phyloP scores from a whole-genome alignment of 148 eudicot genomes.

The Camellia lanceoleosa region DNA sequence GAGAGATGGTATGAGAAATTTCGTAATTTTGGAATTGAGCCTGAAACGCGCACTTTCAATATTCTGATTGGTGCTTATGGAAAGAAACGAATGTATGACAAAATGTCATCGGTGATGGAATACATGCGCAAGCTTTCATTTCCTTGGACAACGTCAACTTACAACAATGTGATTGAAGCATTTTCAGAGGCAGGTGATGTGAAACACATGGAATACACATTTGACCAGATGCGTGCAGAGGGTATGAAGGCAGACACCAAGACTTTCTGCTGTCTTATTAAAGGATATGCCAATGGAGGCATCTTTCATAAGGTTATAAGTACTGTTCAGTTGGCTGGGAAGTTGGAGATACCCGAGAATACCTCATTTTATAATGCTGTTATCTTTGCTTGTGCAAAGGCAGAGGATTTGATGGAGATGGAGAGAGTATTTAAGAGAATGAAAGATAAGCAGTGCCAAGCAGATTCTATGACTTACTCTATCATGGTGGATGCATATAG shows the following conservation, averaged over 20 bases:
- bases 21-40: conserved; percentile 80
- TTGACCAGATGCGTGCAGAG: conserved; percentile 89
- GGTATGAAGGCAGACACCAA: conserved; percentile 83
- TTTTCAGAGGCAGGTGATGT: conserved; percentile 83
- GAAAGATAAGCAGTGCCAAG: conserved; percentile 68
- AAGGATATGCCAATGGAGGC: conserved; percentile 83
- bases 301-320: conserved; percentile 74
- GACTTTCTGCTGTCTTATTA: conserved; percentile 85
- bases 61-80: conserved; percentile 95
- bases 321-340: conserved; percentile 72
- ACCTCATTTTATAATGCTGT: conserved; percentile 79
- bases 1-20: conserved; percentile 96
- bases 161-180: conserved; percentile 92
- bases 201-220: conserved; percentile 76
- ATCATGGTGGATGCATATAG: conserved; percentile 67
- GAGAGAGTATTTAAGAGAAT: conserved; percentile 75
- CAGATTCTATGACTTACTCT: conserved; percentile 56
- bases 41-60: conserved; percentile 91
- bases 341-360: conserved; percentile 80
- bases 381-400: conserved; percentile 76
- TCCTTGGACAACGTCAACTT: conserved; percentile 97
- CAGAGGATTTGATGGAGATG: conserved; percentile 91
- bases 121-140: conserved; percentile 89
- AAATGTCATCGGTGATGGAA: conserved; percentile 97
- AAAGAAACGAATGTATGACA: conserved; percentile 85